Conservation (phyloP, 164 flowering plant species). For the Kalanchoe fedtschenkoi region DNA sequence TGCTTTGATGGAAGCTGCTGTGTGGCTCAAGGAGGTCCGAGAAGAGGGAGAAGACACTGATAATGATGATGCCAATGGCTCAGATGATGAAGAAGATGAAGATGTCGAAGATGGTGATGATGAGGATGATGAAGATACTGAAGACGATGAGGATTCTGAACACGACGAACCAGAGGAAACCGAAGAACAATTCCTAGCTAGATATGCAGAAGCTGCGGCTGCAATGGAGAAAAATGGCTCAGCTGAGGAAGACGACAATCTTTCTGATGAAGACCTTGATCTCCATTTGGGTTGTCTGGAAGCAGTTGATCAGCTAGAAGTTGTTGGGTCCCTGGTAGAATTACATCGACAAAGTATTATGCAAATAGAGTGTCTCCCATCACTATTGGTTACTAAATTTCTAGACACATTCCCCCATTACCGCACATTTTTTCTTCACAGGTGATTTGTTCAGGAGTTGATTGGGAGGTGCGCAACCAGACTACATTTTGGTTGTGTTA, state of each 20-base stretch:
- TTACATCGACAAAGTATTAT: constrained; percentile 29
- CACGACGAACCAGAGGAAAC: constrained; percentile 65
- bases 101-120: constrained; percentile 10
- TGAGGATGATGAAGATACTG: constrained; percentile 21
- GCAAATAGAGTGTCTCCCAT: constrained; percentile 18
- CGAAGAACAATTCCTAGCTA: constrained; percentile 61
- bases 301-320: constrained; percentile 32
- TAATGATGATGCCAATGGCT: constrained; percentile 15
- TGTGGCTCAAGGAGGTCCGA: constrained; percentile 40
- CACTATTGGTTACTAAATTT: constrained; percentile 29
- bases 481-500: too few species aligned
- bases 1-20: constrained; percentile 42
- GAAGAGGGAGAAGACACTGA: constrained; percentile 33
- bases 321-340: constrained; percentile 29
- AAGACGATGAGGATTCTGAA: constrained; percentile 70
- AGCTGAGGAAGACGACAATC: constrained; percentile 49
- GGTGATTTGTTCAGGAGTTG: neutral
- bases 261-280: constrained; percentile 45
- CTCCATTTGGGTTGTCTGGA: constrained; percentile 53
- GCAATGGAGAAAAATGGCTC: constrained; percentile 34
- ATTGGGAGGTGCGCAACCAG: neutral
- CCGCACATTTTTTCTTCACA: constrained; percentile 17
- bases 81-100: constrained; percentile 19
- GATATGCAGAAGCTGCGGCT: constrained; percentile 60
- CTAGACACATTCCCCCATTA: constrained; percentile 35